Base-by-base conservation (phyloP, 208 protist species). In the Herpetomonas muscarum region DNA sequence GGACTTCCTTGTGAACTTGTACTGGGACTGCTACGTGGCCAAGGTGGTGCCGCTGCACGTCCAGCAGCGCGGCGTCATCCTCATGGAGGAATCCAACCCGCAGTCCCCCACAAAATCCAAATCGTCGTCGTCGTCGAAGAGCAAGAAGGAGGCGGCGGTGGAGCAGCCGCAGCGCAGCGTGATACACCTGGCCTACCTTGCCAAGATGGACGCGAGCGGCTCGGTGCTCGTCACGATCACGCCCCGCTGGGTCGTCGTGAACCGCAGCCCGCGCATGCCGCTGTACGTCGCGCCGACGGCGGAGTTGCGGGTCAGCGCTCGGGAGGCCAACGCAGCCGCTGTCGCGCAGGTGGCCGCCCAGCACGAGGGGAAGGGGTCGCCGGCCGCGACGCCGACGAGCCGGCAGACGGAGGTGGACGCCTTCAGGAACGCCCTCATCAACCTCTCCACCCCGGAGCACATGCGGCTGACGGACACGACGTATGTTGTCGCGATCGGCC, bases 231-330 rank as follows among this genome's bases (percentile, higher is more conserved):
- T 96, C 25, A 76, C 64, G n/a, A 81, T 96, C 52, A 78, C 80
- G 6, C 86, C 85, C 22, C 89, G 85, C 4, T 96, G 89, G 86
- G 62, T 91, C 19, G 22, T 96, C n/a, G 77, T 87, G 17, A 96
- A 96, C 67, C 81, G 83, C 57, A 88, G 64, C 22, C 59, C 56
- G 41, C 63, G 60, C 19, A 51, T 69, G 6, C 65, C 74, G 9
- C 62, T 94, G 17, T 88, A 84, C 61, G 72, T 85, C 7, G 80
- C 74, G 2, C 72, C 77, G 39, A 64, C 77, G 2, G 49, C 61
- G 22, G 63, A 76, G 57, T 55, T 45, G n/a, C 73, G 61, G 39
- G 58, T 79, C 12, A 83, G 56, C 28, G 68, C 71, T 21, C 42
- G 49, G 45, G 67, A 79, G 57, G 65, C 61, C 51, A 13, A 24